Percentiles rank a stretch among this genome's conserved stretches.
These are phyloP conservation scores for Eucalyptus microcorys DNA, from an alignment of 345 rosid species.

Conservation along the genomic window DNA sequence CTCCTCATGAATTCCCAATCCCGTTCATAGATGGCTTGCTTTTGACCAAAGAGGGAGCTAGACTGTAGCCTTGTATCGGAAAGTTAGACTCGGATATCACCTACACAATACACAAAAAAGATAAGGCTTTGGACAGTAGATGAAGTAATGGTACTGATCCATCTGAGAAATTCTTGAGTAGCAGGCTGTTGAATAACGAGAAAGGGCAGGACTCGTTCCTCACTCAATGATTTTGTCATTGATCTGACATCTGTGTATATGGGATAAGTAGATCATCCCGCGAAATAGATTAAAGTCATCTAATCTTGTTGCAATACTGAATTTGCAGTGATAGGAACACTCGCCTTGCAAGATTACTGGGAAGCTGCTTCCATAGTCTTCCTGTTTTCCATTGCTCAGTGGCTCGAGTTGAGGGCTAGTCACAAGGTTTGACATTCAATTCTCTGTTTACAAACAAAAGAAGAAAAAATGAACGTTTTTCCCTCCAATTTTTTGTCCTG, in stretches of 20 bases:
- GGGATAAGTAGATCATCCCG: not conserved
- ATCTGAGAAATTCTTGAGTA: not conserved
- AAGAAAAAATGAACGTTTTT: not conserved
- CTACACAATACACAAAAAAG: not conserved
- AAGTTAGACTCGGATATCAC: not conserved
- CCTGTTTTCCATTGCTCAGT: conserved; percentile 60
- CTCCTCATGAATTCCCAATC: not conserved
- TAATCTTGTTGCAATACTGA: not conserved
- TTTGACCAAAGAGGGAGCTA: not conserved
- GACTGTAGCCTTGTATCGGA: not conserved
- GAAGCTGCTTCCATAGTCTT: conserved; percentile 84
- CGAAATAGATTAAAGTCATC: not conserved
- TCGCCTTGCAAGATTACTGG: conserved; percentile 51
- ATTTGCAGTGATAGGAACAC: conserved; percentile 53
- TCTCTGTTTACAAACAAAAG: not conserved
- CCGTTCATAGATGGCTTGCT: not conserved
- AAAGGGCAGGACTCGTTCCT: not conserved
- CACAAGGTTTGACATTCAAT: conserved; percentile 33
- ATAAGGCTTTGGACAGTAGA: not conserved
- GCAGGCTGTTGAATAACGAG: not conserved
- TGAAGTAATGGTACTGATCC: not conserved
- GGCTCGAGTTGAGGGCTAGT: conserved; percentile 82
- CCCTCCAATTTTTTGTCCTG: not conserved
- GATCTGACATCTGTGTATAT: not conserved
- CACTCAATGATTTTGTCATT: not conserved